Conservation (phyloP, 2,329 filamentous ascomycete genomes). For the Exophiala sp. region DNA sequence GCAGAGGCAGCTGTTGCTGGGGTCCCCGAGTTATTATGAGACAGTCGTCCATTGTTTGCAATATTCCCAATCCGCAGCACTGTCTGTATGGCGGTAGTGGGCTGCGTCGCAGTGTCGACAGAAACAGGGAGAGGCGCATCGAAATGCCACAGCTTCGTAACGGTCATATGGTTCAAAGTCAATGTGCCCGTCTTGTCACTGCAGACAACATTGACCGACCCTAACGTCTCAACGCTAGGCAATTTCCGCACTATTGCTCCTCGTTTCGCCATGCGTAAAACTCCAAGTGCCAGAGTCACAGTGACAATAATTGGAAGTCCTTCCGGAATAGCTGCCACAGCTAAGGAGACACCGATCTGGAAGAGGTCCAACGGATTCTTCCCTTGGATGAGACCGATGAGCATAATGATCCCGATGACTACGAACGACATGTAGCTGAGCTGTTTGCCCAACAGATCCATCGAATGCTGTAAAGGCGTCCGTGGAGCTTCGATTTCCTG, state of each 20-base stretch:
- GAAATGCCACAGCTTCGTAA: constrained; percentile 94
- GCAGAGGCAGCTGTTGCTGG: constrained; percentile 68
- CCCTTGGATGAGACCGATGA: constrained; percentile 86
- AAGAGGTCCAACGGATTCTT: constrained; percentile 91
- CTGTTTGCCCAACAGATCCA: constrained; percentile 96
- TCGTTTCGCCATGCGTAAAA: constrained; percentile 91
- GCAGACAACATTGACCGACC: constrained; percentile 99
- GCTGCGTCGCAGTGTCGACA: constrained; percentile 54
- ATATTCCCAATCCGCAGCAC: constrained; percentile 92
- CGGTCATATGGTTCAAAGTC: constrained; percentile 98
- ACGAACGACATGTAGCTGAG: constrained; percentile 95
- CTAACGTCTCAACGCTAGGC: constrained; percentile 94
- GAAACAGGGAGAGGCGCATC: constrained; percentile 60
- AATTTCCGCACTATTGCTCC: constrained; percentile 93
- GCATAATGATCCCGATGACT: constrained; percentile 87
- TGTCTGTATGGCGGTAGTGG: constrained; percentile 70
- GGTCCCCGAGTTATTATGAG: constrained; percentile 66
- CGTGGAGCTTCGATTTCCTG: constrained; percentile 93
- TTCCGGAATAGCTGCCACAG: constrained; percentile 95
- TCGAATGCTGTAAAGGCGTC: constrained; percentile 88
- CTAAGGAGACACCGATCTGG: constrained; percentile 93
- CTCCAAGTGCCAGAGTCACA: constrained; percentile 88
- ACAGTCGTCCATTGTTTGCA: constrained; percentile 86
- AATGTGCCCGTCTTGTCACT: constrained; percentile 97
- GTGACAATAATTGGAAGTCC: constrained; percentile 97